These are phyloP conservation scores for Pichia exigua DNA, from an alignment of 805 yeast genomes.

Conservation along the genomic window DNA sequence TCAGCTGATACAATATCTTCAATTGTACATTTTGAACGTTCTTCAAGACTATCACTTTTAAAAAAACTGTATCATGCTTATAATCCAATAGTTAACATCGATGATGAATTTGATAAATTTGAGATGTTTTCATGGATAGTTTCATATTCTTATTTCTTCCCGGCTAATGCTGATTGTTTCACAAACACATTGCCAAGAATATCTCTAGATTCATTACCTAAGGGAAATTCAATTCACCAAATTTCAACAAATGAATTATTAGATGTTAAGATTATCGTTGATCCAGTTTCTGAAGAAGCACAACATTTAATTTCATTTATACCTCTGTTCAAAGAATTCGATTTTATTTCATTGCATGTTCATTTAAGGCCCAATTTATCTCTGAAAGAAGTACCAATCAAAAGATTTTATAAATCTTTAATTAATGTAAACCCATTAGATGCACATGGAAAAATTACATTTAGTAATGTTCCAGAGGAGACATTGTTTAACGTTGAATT, in stretches of 20 bases:
- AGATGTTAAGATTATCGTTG: constrained; percentile 53
- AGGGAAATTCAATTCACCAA: constrained; percentile 3
- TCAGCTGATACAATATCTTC: constrained; percentile 2
- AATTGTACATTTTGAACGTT: constrained; percentile 9
- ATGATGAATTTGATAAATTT: constrained; percentile 8
- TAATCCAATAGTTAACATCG: neutral
- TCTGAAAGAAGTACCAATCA: constrained; percentile 36
- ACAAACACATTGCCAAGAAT: constrained; percentile 19
- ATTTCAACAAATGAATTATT: constrained; percentile 20
- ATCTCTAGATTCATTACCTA: constrained; percentile 6
- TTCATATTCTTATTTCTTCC: constrained; percentile 19
- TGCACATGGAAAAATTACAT: constrained; percentile 20
- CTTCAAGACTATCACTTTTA: constrained; percentile 4
- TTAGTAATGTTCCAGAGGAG: constrained; percentile 43
- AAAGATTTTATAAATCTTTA: constrained; percentile 52
- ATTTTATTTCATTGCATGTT: constrained; percentile 47
- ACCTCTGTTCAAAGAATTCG: constrained; percentile 30
- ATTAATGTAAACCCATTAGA: constrained; percentile 25
- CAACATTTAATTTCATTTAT: constrained; percentile 51
- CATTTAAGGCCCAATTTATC: constrained; percentile 44
- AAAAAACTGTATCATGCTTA: neutral
- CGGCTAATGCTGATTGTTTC: constrained; percentile 24
- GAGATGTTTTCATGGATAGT: constrained; percentile 20
- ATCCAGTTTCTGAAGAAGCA: constrained; percentile 65
- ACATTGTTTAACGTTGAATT: constrained; percentile 47